These are phyloP conservation scores for Papiliotrema terrestris DNA, from an alignment of 1,284 basidiomycete genomes.

Conservation along the genomic window DNA sequence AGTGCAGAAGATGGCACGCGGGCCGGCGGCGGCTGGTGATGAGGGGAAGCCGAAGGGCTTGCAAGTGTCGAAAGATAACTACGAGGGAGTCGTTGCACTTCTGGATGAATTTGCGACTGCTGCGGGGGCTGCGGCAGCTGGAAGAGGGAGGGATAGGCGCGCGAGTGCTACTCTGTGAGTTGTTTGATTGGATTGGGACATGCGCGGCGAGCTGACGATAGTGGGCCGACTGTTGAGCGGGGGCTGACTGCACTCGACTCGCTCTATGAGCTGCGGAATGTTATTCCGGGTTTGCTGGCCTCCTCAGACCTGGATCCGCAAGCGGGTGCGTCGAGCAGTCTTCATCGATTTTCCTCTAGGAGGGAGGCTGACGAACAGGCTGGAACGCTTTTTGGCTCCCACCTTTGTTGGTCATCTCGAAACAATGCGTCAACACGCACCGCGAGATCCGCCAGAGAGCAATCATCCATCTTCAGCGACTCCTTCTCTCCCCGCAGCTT, in stretches of 20 bases:
- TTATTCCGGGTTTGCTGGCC: constrained; percentile 59
- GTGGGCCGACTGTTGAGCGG: constrained; percentile 71
- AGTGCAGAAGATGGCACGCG: constrained; percentile 60
- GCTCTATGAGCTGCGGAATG: constrained; percentile 66
- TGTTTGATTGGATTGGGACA: neutral
- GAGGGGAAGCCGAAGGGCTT: neutral
- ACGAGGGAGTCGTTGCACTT: constrained; percentile 71
- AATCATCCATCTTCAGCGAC: constrained; percentile 79
- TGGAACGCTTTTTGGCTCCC: constrained; percentile 82
- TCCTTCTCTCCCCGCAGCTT: constrained; percentile 76
- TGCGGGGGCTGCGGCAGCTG: constrained; percentile 62
- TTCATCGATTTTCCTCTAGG: neutral
- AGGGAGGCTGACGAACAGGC: constrained; percentile 50
- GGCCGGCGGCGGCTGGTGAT: constrained; percentile 47
- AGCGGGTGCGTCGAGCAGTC: constrained; percentile 28
- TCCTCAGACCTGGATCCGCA: constrained; percentile 38
- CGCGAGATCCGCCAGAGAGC: constrained; percentile 82
- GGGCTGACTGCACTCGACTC: constrained; percentile 79
- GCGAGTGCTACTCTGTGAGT: constrained; percentile 37
- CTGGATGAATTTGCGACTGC: constrained; percentile 82
- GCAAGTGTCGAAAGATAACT: constrained; percentile 72
- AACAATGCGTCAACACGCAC: constrained; percentile 80
- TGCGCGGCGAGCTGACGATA: constrained; percentile 33
- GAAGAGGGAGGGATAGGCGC: constrained; percentile 49
- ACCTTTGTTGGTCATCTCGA: constrained; percentile 69